Base-by-base conservation (phyloP, 257 asterid species). In the Solanum lycopersicoides region DNA sequence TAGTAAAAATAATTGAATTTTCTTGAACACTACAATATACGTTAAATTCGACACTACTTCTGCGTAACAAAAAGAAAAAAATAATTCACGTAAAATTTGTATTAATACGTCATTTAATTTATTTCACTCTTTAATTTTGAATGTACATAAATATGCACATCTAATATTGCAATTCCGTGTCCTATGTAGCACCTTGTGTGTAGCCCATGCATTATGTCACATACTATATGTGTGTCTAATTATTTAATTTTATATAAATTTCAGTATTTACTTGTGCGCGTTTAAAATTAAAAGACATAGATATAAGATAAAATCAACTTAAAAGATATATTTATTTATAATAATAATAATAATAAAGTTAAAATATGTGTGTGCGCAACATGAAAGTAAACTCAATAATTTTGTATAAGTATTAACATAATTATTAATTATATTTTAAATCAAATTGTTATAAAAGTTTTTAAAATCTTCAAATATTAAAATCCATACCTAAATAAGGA, bases 171-270 rank as follows among this genome's bases (percentile, higher is more conserved):
- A 53, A 53, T 2, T 16, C 1, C 3, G 4, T 53, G 63, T 53
- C 4, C 10, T 16, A 2, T 53, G 3, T 50, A 9, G 1, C 23
- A 53, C 0, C 9, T 53, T 6, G 4, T 16, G 23, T 16, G 23
- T 53, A 53, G 60, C 60, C 0, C 11, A 1, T 53, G 4, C 0
- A 53, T 3, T 7, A 53, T 53, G 0, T 53, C n/a, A 18, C 2
- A 9, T 53, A 53, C 4, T 0, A 53, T 0, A 2, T 18, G 23
- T 53, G 4, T 56, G 65, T 53, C 0, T 53, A 53, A 0, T 53
- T 53, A 0, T 56, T 7, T 0, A 18, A 56, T 56, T 56, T 56
- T 18, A 18, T 1, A 56, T 0, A 56, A 56, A 0, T 56, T 56
- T 56, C 1, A 56, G 0, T 56, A 56, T 18, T 56, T 18, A 56